phyloP scores from a whole-genome alignment of 1,284 basidiomycete species.

The Cystobasidium slooffiae region DNA sequence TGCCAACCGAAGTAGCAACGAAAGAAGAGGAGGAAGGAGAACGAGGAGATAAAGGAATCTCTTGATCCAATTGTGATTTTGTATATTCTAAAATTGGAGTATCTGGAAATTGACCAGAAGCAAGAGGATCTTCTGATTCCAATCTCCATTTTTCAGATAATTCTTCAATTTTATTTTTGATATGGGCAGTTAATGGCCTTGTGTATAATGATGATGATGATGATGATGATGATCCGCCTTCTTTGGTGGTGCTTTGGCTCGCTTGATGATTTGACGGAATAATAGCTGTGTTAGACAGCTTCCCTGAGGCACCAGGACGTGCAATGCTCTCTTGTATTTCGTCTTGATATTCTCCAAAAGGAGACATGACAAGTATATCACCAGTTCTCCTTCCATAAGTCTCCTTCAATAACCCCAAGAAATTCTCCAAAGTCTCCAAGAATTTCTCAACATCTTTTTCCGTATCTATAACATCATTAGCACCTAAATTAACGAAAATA shows the following conservation, averaged over 20 bases:
- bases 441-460: conserved; percentile 24
- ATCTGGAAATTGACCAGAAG: conserved; percentile 33
- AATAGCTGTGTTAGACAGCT: too few species aligned
- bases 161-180: conserved; percentile 10
- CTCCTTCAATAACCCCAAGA: conserved; percentile 33
- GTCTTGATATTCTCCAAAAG: conserved; percentile 27
- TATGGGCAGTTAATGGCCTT: neutral
- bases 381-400: conserved; percentile 39
- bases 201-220: neutral
- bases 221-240: too few species aligned
- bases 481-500: conserved; percentile 36
- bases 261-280: too few species aligned
- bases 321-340: neutral
- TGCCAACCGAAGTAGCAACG: neutral
- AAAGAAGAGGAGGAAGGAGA: neutral
- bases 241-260: too few species aligned
- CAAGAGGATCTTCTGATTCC: conserved; percentile 34
- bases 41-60: neutral
- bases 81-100: conserved; percentile 39
- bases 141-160: conserved; percentile 21
- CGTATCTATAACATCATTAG: conserved; percentile 14
- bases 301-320: too few species aligned
- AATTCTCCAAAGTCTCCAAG: conserved; percentile 21
- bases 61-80: conserved; percentile 31
- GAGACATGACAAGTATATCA: conserved; percentile 37